These are phyloP conservation scores for Wallemia ichthyophaga DNA, from an alignment of 1,284 basidiomycete genomes.

Conservation along the genomic window DNA sequence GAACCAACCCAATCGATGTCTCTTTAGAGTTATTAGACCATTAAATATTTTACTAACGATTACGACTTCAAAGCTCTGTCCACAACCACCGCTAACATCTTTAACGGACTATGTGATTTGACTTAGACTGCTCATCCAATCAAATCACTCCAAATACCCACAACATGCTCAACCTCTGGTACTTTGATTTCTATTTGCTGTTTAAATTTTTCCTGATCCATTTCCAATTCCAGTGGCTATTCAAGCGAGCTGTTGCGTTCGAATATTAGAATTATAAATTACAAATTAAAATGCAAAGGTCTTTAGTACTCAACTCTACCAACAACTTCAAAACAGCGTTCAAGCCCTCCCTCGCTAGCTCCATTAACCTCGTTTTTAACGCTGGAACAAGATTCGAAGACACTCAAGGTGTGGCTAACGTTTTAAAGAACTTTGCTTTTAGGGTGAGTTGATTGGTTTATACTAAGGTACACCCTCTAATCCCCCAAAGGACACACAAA, in stretches of 20 bases:
- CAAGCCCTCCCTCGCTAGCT: slow-evolving; percentile 35
- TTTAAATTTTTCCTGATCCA: neutral
- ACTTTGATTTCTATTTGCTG: neutral
- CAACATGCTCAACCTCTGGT: neutral
- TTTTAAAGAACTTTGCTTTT: slow-evolving; percentile 85
- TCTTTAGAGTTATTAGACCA: neutral
- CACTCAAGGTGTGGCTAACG: slow-evolving; percentile 60
- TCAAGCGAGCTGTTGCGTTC: neutral
- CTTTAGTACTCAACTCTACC: neutral
- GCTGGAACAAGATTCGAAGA: slow-evolving; percentile 64
- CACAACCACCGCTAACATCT: neutral
- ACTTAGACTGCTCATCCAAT: no score
- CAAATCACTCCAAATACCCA: neutral
- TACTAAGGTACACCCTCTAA: neutral
- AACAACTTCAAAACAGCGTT: slow-evolving; percentile 1
- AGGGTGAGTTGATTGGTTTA: slow-evolving; percentile 28
- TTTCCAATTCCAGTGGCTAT: neutral
- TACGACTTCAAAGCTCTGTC: neutral
- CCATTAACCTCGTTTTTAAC: slow-evolving; percentile 65
- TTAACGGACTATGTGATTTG: no score
- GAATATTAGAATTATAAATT: neutral
- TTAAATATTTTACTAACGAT: neutral
- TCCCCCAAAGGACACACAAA: slow-evolving; percentile 35
- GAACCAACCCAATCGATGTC: neutral
- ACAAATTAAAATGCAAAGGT: neutral